A percentile compares a stretch with the other conserved stretches of the same genome.
These are phyloP conservation scores for Aspergillus nidulans DNA, from an alignment of 495 filamentous ascomycete genomes.

Conservation along the genomic window DNA sequence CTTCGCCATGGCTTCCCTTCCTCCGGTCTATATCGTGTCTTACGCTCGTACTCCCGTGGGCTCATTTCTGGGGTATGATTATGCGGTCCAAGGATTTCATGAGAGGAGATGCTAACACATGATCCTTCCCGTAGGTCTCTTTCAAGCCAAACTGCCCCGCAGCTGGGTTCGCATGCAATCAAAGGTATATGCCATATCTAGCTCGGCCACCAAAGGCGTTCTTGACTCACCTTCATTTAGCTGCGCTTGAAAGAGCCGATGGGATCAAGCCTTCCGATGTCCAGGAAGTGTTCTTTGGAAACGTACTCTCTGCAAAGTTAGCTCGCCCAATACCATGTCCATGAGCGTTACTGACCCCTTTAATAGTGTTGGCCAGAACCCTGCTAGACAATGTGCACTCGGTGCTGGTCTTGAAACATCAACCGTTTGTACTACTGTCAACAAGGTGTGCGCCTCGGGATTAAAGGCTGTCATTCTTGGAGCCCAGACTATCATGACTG, in stretches of 20 bases:
- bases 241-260: slow-evolving; percentile 79
- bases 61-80: slow-evolving; percentile 80
- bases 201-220: background rate
- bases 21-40: slow-evolving; percentile 93
- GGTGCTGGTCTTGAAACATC: slow-evolving; percentile 73
- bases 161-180: slow-evolving; percentile 88
- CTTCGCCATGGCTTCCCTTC: slow-evolving; percentile 55
- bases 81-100: slow-evolving; percentile 6
- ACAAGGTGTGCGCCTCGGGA: slow-evolving; percentile 96
- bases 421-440: slow-evolving; percentile 86
- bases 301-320: slow-evolving; percentile 94
- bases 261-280: slow-evolving; percentile 81
- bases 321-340: slow-evolving; percentile 7
- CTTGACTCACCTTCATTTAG: slow-evolving; percentile 37
- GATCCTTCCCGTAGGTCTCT: slow-evolving; percentile 57
- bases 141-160: slow-evolving; percentile 75
- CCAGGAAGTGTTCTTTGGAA: slow-evolving; percentile 95
- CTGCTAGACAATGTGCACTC: slow-evolving; percentile 89
- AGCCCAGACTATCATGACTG: slow-evolving; percentile 93
- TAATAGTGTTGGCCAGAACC: slow-evolving; percentile 87
- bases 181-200: slow-evolving; percentile 72
- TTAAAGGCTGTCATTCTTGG: slow-evolving; percentile 93
- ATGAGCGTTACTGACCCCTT: slow-evolving; percentile 11
- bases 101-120: slow-evolving; percentile 4
- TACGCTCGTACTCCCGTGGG: slow-evolving; percentile 86